A percentile compares a stretch with the other conserved stretches of the same genome.
These are phyloP conservation scores for Yarrowia keelungensis DNA, from an alignment of 805 yeast species.

Conservation along the genomic window DNA sequence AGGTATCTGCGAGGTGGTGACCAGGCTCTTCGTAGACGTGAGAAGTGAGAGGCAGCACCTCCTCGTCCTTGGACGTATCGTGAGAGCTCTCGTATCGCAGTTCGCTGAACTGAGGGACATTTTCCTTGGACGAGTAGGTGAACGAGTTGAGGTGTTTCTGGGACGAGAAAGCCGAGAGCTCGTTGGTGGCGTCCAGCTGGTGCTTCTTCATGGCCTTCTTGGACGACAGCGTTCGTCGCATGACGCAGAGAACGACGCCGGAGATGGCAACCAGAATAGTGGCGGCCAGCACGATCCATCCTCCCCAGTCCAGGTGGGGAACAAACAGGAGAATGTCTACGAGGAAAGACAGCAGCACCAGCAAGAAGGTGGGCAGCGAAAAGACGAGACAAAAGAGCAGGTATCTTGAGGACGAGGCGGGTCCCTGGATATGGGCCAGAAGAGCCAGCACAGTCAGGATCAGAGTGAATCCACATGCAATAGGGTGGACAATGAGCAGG, in stretches of 20 bases:
- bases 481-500: conserved; percentile 70
- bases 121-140: conserved; percentile 24
- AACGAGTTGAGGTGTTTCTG: conserved; percentile 37
- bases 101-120: conserved; percentile 42
- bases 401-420: conserved; percentile 53
- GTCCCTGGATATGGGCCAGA: conserved; percentile 52
- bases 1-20: conserved; percentile 6
- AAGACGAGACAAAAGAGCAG: conserved; percentile 62
- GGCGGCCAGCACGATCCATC: conserved; percentile 81
- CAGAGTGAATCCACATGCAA: conserved; percentile 63
- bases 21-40: conserved; percentile 28
- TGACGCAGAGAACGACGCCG: conserved; percentile 71
- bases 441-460: conserved; percentile 55
- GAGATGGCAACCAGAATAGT: conserved; percentile 68
- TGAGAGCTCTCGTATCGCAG: conserved; percentile 42
- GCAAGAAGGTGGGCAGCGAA: conserved; percentile 71
- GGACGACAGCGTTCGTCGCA: conserved; percentile 65
- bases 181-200: conserved; percentile 41
- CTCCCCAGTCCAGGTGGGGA: conserved; percentile 77
- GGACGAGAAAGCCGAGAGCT: conserved; percentile 31
- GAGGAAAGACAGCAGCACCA: conserved; percentile 74
- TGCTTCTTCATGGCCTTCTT: conserved; percentile 44
- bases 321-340: conserved; percentile 82
- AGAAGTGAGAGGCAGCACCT: conserved; percentile 15
- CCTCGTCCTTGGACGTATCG: conserved; percentile 36